Conservation (phyloP, 2,329 filamentous ascomycete genomes). For the Colletotrichum trifolii region DNA sequence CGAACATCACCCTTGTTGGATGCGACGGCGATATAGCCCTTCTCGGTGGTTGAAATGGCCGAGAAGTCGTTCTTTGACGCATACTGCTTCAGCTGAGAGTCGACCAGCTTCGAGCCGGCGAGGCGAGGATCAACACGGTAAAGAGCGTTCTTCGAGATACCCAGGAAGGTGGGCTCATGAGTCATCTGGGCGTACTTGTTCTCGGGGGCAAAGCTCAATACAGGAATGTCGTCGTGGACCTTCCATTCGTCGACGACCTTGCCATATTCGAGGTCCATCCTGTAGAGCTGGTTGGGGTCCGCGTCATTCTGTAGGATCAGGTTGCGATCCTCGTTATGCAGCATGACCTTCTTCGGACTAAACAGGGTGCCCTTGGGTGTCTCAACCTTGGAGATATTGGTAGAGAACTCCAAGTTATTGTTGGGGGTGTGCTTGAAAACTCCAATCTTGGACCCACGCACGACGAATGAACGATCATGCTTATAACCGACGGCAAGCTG, state of each 20-base stretch:
- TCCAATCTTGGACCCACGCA: slow-evolving; percentile 96
- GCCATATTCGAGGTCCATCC: slow-evolving; percentile 97
- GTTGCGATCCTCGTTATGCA: slow-evolving; percentile 89
- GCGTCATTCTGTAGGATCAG: slow-evolving; percentile 87
- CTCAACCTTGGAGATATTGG: slow-evolving; percentile 95
- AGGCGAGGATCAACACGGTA: slow-evolving; percentile 95
- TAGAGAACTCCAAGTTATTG: slow-evolving; percentile 94
- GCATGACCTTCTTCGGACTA: slow-evolving; percentile 96
- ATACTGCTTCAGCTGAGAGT: slow-evolving; percentile 94
- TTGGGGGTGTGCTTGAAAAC: slow-evolving; percentile 97
- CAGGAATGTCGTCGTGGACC: slow-evolving; percentile 93
- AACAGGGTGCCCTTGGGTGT: slow-evolving; percentile 89
- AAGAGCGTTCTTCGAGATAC: slow-evolving; percentile 90
- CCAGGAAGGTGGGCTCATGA: slow-evolving; percentile 92
- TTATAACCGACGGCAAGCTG: slow-evolving; percentile 97
- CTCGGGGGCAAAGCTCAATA: slow-evolving; percentile 91
- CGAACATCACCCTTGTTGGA: slow-evolving; percentile 98
- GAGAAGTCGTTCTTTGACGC: slow-evolving; percentile 98
- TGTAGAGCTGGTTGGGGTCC: slow-evolving; percentile 91
- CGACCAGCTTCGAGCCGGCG: slow-evolving; percentile 90
- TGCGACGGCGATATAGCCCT: slow-evolving; percentile 95
- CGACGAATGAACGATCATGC: slow-evolving; percentile 95
- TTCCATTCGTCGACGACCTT: slow-evolving; percentile 99
- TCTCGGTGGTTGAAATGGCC: slow-evolving; percentile 91
- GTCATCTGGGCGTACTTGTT: slow-evolving; percentile 99